phyloP scores from a whole-genome alignment of 78 protist species.

The Polysphondylium violaceum region DNA sequence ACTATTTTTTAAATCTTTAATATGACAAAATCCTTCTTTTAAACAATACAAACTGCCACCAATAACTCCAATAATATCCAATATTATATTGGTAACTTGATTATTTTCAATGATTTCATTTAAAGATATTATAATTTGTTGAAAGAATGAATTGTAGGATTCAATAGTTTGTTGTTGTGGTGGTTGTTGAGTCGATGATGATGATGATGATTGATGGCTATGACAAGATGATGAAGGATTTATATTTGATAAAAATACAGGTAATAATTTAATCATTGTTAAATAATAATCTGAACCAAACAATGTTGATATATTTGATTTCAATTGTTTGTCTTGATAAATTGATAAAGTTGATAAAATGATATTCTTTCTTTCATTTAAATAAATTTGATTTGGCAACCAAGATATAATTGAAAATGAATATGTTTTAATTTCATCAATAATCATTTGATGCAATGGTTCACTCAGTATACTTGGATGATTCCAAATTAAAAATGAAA shows the following conservation, averaged over 20 bases:
- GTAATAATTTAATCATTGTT: constrained; percentile 8
- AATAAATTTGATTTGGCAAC: constrained; percentile 13
- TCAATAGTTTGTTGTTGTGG: background rate
- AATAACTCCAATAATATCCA: constrained; percentile 23
- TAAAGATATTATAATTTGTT: background rate
- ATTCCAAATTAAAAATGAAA: background rate
- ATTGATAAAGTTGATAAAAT: background rate
- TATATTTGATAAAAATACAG: constrained; percentile 14
- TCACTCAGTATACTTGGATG: background rate
- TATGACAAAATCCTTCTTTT: constrained; percentile 7
- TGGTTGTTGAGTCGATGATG: too few relatives aligned
- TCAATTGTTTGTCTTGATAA: background rate
- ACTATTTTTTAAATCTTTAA: background rate
- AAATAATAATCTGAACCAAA: background rate
- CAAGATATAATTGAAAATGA: constrained; percentile 9
- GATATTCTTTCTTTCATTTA: background rate
- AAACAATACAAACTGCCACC: constrained; percentile 39
- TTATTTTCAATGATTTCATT: background rate
- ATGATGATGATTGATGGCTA: background rate
- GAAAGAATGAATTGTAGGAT: background rate
- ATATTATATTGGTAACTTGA: background rate
- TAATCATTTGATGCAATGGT: background rate
- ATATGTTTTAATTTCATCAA: background rate
- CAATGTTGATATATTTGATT: background rate
- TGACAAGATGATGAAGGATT: background rate